Evolutionary conservation across 2,329 filamentous ascomycete genomes (phyloP).

Genomic region (Xylariaceae sp.): DNA sequence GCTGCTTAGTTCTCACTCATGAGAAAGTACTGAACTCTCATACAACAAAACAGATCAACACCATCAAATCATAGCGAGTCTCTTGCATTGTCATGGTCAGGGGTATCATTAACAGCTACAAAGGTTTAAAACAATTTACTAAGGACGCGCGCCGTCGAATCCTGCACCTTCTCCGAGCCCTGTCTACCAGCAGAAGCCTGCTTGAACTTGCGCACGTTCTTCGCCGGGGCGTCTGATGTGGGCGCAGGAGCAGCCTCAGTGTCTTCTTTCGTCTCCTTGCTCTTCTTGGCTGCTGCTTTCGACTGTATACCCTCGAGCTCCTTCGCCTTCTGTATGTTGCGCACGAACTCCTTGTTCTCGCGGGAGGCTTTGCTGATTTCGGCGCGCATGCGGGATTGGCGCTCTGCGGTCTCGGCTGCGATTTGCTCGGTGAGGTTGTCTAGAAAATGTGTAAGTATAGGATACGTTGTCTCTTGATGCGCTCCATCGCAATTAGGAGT

Average conservation of each 20-base stretch:
- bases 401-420: slow-evolving; percentile 73
- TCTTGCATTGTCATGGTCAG: slow-evolving; percentile 2
- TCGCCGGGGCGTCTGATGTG: slow-evolving; percentile 1
- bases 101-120: slow-evolving; percentile 27
- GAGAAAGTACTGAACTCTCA: no score
- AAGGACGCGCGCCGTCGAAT: slow-evolving; percentile 30
- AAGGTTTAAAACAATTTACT: slow-evolving; percentile 30
- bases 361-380: slow-evolving; percentile 70
- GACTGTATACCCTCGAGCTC: slow-evolving; percentile 69
- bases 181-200: slow-evolving; percentile 30
- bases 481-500: not conserved
- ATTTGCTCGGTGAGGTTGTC: slow-evolving; percentile 69
- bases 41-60: not conserved
- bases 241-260: not conserved
- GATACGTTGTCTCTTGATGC: no score
- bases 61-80: not conserved
- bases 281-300: slow-evolving; percentile 48
- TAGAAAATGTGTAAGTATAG: slow-evolving; percentile 4
- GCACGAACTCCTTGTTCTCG: slow-evolving; percentile 77
- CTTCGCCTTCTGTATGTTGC: slow-evolving; percentile 75
- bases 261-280: slow-evolving; percentile 21
- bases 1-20: no score
- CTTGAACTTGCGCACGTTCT: slow-evolving; percentile 27
- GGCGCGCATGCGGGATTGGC: slow-evolving; percentile 67
- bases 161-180: slow-evolving; percentile 25